Conservation (phyloP, 371 early-diverging fungal genomes). For the Mucor mucedo region DNA sequence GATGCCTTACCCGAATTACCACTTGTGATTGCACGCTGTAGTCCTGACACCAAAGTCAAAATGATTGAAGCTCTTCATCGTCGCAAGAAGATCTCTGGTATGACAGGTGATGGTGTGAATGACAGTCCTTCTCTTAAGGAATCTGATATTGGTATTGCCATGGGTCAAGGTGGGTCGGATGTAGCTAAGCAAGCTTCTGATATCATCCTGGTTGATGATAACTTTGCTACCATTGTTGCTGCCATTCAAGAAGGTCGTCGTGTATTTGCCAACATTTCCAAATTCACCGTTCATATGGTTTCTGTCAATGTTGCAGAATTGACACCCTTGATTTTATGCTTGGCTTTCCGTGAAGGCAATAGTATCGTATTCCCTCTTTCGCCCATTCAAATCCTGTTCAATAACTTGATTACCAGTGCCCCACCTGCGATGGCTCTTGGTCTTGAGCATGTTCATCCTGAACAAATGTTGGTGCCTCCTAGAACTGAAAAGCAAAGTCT, state of each 20-base stretch:
- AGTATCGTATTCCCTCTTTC: conserved; percentile 72
- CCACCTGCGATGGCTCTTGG: conserved; percentile 87
- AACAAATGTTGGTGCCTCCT: conserved; percentile 85
- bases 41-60: conserved; percentile 78
- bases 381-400: conserved; percentile 84
- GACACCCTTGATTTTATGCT: conserved; percentile 67
- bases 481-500: conserved; percentile 68
- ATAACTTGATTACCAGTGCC: conserved; percentile 79
- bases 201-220: conserved; percentile 61
- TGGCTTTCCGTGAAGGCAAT: conserved; percentile 64
- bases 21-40: conserved; percentile 80
- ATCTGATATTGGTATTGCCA: conserved; percentile 78
- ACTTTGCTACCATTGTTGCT: conserved; percentile 74
- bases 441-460: conserved; percentile 78
- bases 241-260: conserved; percentile 77
- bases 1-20: conserved; percentile 41
- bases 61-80: conserved; percentile 70
- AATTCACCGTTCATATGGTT: conserved; percentile 16
- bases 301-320: conserved; percentile 62
- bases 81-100: conserved; percentile 63
- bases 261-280: conserved; percentile 35
- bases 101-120: conserved; percentile 92
- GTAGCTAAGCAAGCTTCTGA: conserved; percentile 77
- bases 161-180: conserved; percentile 76
- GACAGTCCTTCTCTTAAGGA: conserved; percentile 82